A percentile compares a stretch with the other conserved stretches of the same genome.
These are phyloP conservation scores for Pyracantha coccinea DNA, from an alignment of 331 rosid genomes.

Conservation along the genomic window DNA sequence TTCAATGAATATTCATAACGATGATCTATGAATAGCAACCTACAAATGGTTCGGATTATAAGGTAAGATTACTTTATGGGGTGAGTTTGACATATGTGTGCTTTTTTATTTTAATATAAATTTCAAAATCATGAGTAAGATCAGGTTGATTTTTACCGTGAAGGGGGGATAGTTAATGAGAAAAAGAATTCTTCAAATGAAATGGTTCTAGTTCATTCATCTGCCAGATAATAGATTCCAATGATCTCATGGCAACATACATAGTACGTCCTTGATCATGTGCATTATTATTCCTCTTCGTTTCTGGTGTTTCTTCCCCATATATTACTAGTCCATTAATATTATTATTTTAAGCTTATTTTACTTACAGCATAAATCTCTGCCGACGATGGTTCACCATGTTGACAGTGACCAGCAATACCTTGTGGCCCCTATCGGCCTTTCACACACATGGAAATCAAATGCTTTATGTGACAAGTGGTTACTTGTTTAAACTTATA, in stretches of 20 bases:
- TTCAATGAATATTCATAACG: too few relatives aligned
- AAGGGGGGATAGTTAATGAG: background rate
- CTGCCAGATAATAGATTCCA: slow-evolving; percentile 19
- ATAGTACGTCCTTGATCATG: slow-evolving; percentile 8
- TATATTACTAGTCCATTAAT: background rate
- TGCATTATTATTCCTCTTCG: slow-evolving; percentile 10
- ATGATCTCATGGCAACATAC: background rate
- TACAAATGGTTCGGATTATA: too few relatives aligned
- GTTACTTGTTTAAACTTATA: slow-evolving; percentile 1
- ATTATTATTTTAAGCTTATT: background rate
- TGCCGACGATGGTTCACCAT: slow-evolving; percentile 53
- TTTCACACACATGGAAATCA: slow-evolving; percentile 40
- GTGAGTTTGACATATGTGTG: too few relatives aligned
- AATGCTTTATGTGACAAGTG: slow-evolving; percentile 30
- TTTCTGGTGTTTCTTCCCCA: background rate
- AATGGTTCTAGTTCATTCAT: slow-evolving; percentile 5
- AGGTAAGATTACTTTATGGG: too few relatives aligned
- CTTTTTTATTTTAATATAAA: too few relatives aligned
- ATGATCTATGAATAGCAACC: too few relatives aligned
- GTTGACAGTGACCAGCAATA: slow-evolving; percentile 31
- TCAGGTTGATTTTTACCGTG: background rate
- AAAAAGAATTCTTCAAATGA: background rate
- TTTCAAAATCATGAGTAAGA: background rate
- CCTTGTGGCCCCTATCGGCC: slow-evolving; percentile 23
- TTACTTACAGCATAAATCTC: slow-evolving; percentile 42